Base-by-base conservation (phyloP, 352 stramenopile genomes). In the Phytophthora pseudosyringae region DNA sequence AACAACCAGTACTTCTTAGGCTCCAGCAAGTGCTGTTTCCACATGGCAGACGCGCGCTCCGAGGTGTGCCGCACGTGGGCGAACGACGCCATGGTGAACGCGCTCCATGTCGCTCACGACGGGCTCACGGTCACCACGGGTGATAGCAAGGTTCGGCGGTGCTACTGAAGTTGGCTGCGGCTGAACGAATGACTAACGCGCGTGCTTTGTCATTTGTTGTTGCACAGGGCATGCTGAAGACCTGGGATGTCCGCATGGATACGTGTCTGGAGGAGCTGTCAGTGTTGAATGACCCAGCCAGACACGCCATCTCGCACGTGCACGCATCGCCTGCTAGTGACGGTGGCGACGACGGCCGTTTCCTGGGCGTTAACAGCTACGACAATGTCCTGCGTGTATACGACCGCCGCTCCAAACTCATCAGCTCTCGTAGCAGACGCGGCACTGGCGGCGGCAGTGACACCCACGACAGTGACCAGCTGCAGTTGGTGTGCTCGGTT, bases 371-470 rank as follows among this genome's bases (percentile, higher is more conserved):
- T 6, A 97, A 97, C 71, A 93, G 87, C 67, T 97, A 97, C 54
- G 87, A 97, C 78, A 97, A 97, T 56, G 81, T 97, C 18, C 45
- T 97, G 52, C 89, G 89, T 59, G 86, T 97, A 29, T 97, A 97
- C 61, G 86, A 95, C 53, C 78, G 86, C 21, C 83, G 85, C 33
- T 90, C 84, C 33, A 91, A 94, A 60, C 75, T 95, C 39, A 92
- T 95, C 59, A 90, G 87, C 70, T 78, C 70, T 49, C 70, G 70
- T 32, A 71, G 54, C 38, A 65, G 64, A 35, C 69, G 65, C 49
- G 65, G 65, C 10, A 35, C 65, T 59, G 56, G 55, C 35, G 71
- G 58, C 35, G 36, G 57, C 16, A 61, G 48, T 41, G 84, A 83
- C 50, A 81, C 68, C 3, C 67, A 80, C 41, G 81, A 85, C 18